These are phyloP conservation scores for Acer campestre DNA, from an alignment of 345 rosid genomes.

Conservation along the genomic window DNA sequence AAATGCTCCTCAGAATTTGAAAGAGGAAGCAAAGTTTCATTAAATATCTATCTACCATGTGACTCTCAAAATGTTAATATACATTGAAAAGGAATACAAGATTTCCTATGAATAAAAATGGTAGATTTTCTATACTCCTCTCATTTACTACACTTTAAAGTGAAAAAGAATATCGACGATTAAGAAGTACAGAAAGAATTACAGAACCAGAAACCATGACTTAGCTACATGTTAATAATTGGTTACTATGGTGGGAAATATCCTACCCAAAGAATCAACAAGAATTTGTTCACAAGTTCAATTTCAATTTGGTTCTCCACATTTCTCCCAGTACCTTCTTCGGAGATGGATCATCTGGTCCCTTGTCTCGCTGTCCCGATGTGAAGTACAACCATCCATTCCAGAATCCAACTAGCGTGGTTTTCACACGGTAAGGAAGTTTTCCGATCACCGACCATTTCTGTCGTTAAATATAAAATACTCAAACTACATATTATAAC, in stretches of 20 bases:
- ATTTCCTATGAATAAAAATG: not conserved
- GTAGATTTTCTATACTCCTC: not conserved
- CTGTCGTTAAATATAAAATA: conserved; percentile 35
- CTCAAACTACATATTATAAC: too few relatives aligned
- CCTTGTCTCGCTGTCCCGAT: conserved; percentile 95
- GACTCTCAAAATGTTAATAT: not conserved
- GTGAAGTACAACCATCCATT: conserved; percentile 87
- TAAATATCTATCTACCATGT: not conserved
- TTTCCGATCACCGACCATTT: conserved; percentile 88
- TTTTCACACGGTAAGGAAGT: conserved; percentile 93
- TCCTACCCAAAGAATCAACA: conserved; percentile 16
- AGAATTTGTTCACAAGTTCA: conserved; percentile 40
- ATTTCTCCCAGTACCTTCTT: conserved; percentile 80
- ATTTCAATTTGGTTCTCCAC: conserved; percentile 87
- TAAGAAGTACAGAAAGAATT: not conserved
- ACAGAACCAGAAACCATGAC: not conserved
- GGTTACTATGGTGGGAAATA: not conserved
- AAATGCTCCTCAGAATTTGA: not conserved
- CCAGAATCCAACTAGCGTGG: conserved; percentile 85
- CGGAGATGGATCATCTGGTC: conserved; percentile 80
- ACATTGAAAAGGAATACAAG: not conserved
- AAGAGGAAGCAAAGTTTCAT: not conserved
- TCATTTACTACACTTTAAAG: not conserved
- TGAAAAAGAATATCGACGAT: not conserved
- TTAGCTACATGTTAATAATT: conserved; percentile 4